Conservation (phyloP, 208 protist species). For the Trichomonas gallinae region DNA sequence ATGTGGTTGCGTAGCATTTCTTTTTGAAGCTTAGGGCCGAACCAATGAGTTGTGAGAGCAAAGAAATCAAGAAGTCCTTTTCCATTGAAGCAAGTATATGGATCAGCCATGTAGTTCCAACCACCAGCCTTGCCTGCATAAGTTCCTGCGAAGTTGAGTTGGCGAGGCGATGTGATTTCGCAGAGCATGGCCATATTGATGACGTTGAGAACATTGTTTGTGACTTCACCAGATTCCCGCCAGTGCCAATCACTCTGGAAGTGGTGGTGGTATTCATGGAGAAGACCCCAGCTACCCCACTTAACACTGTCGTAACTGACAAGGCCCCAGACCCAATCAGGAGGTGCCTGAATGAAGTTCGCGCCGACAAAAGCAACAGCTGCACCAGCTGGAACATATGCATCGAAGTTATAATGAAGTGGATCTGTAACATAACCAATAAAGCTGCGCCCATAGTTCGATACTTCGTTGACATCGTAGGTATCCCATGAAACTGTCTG, state of each 20-base stretch:
- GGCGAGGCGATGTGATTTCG: too few species aligned
- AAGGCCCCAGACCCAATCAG: too few species aligned
- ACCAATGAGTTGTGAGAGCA: not conserved
- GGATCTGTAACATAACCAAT: not conserved
- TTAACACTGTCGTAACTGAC: not conserved
- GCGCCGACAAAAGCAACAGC: not conserved
- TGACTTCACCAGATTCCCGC: not conserved
- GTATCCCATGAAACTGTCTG: not conserved
- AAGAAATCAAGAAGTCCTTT: not conserved
- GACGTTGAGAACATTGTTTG: not conserved
- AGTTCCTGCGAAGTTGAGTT: not conserved
- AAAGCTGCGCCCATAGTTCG: not conserved
- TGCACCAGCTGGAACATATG: constrained; percentile 2
- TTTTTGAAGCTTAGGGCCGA: not conserved
- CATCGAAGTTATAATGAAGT: not conserved
- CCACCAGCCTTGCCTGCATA: not conserved
- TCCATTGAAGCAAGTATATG: not conserved
- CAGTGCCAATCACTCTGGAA: not conserved
- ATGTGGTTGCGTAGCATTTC: not conserved
- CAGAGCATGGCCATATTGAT: not conserved
- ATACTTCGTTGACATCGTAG: not conserved
- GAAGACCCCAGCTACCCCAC: not conserved
- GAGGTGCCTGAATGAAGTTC: not conserved
- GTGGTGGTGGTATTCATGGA: not conserved
- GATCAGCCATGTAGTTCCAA: not conserved